Percentiles rank a stretch among this genome's conserved stretches.
These are phyloP conservation scores for Rhynchosporium secalis DNA, from an alignment of 2,329 filamentous ascomycete species.

Conservation along the genomic window DNA sequence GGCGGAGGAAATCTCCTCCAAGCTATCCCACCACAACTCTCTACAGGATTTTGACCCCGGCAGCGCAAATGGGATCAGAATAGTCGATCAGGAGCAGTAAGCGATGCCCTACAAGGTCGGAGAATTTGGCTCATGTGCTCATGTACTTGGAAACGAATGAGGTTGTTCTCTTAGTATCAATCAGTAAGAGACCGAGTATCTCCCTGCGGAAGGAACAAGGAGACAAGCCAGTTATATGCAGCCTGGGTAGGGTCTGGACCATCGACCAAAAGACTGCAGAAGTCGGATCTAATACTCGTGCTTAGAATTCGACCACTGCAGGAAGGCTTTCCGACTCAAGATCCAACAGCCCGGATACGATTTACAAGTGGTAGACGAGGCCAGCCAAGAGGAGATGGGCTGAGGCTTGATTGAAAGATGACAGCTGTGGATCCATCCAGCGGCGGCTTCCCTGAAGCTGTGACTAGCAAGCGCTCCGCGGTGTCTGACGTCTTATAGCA, in stretches of 20 bases:
- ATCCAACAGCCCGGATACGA: neutral
- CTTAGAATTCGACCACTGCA: neutral
- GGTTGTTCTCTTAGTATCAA: neutral
- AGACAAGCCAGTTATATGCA: neutral
- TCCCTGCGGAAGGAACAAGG: neutral
- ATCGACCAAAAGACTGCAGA: neutral
- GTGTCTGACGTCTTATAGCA: neutral
- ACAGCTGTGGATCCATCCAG: neutral
- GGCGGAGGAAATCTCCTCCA: conserved; percentile 26
- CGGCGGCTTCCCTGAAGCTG: neutral
- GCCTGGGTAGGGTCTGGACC: neutral
- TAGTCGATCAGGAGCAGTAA: neutral
- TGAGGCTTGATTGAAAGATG: neutral
- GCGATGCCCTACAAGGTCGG: neutral
- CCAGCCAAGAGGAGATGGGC: neutral
- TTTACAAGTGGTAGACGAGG: neutral
- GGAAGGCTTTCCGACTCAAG: neutral
- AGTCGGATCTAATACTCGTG: neutral
- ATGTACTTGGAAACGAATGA: neutral
- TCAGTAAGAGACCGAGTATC: neutral
- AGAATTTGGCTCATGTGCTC: neutral
- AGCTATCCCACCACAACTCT: neutral
- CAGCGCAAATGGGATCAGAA: neutral
- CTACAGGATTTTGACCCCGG: neutral
- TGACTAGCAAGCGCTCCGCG: neutral